Conservation (phyloP, 768 basidiomycete genomes). For the Phlebiopsis gigantea region DNA sequence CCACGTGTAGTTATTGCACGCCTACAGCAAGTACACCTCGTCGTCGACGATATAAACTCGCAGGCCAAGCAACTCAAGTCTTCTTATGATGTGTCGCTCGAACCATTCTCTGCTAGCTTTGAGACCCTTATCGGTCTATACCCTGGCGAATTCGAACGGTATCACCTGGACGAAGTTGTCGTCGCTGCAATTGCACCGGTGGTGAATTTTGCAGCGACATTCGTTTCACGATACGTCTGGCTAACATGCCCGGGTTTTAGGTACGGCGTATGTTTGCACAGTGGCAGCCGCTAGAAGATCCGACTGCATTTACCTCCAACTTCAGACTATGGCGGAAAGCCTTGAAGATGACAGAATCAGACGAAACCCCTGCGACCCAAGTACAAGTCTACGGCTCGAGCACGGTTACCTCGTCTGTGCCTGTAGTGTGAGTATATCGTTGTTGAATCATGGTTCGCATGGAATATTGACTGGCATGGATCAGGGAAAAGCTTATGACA, state of each 20-base stretch:
- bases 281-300: conserved; percentile 86
- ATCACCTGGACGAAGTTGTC: conserved; percentile 85
- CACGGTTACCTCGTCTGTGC: conserved; percentile 25
- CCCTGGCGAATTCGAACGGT: conserved; percentile 66
- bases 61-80: conserved; percentile 61
- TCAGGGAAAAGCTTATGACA: conserved; percentile 75
- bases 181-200: conserved; percentile 87
- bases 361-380: conserved; percentile 38
- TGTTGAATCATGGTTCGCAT: too few species aligned
- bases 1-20: conserved; percentile 60
- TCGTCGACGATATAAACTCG: conserved; percentile 64
- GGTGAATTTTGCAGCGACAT: conserved; percentile 39
- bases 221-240: background rate
- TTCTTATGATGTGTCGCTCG: conserved; percentile 66
- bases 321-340: conserved; percentile 69
- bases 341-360: conserved; percentile 49
- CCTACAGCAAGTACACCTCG: conserved; percentile 69
- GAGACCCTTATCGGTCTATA: conserved; percentile 68
- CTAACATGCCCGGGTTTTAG: conserved; percentile 24
- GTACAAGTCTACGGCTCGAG: conserved; percentile 56
- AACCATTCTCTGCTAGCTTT: conserved; percentile 68
- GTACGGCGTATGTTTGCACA: conserved; percentile 64
- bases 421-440: conserved; percentile 36
- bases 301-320: conserved; percentile 53
- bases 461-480: too few species aligned